Conservation (phyloP, 192 early-diverging fungal genomes). For the Backusella luteola region DNA sequence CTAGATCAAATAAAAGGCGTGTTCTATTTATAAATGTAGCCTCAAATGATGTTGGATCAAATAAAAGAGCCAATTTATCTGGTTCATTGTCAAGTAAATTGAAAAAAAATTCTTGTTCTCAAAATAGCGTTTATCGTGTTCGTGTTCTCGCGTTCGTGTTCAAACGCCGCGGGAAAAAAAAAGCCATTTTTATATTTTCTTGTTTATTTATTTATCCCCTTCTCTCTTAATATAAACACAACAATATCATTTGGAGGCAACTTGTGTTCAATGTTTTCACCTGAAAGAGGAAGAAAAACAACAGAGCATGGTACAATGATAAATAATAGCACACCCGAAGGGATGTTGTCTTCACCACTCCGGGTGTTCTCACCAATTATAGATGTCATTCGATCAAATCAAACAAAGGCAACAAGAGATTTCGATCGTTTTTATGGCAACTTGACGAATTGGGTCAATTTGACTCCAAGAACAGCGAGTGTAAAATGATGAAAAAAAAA, state of each 20-base stretch:
- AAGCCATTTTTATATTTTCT: neutral
- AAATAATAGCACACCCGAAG: constrained; percentile 4
- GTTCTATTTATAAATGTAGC: no score
- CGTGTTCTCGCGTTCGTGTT: neutral
- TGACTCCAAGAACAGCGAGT: neutral
- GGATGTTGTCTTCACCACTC: neutral
- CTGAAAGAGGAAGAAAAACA: neutral
- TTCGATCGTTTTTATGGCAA: constrained; percentile 12
- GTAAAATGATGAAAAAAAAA: neutral
- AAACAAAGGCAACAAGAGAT: constrained; percentile 10
- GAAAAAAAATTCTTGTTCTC: neutral
- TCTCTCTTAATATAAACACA: neutral
- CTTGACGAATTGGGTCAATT: neutral
- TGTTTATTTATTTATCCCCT: neutral
- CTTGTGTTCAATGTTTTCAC: neutral
- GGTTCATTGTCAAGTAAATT: no score
- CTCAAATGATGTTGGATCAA: no score
- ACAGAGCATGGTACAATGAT: neutral
- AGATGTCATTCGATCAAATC: neutral
- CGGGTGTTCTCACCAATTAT: neutral
- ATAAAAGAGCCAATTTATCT: no score
- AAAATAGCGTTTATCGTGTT: neutral
- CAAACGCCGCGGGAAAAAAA: neutral
- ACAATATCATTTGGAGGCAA: neutral
- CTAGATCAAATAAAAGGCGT: no score